A percentile compares a stretch with the other conserved stretches of the same genome.
These are phyloP conservation scores for Arabis alpina DNA, from an alignment of 345 rosid genomes.

Conservation along the genomic window DNA sequence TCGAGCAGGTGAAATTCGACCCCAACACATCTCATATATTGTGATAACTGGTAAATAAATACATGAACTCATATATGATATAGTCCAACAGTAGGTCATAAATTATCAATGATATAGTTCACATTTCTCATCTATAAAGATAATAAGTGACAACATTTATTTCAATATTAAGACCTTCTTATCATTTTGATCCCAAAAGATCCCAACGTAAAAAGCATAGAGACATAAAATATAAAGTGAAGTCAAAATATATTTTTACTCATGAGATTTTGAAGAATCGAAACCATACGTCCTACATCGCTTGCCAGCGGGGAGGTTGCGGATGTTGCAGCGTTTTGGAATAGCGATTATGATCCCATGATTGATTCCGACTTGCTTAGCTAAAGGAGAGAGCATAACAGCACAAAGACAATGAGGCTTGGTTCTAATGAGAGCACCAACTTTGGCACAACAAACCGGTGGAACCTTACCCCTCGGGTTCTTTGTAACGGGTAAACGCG, in stretches of 20 bases:
- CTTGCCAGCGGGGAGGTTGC: conserved; percentile 68
- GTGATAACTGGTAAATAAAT: not conserved
- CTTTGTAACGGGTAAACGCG: conserved; percentile 69
- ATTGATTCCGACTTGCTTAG: conserved; percentile 75
- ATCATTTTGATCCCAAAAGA: conserved; percentile 1
- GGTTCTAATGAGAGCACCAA: conserved; percentile 62
- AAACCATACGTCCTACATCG: conserved; percentile 80
- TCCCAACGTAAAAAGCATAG: conserved; percentile 7
- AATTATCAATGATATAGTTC: too few species aligned
- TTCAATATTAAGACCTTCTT: not conserved
- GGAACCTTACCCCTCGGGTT: conserved; percentile 58
- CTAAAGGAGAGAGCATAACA: conserved; percentile 73
- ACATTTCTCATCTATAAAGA: too few species aligned
- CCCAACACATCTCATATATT: conserved; percentile 11
- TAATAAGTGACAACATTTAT: conserved; percentile 37
- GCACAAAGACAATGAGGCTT: conserved; percentile 81
- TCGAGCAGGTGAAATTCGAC: too few species aligned
- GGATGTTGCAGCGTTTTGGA: conserved; percentile 84
- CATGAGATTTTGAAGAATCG: not conserved
- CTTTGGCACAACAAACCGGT: conserved; percentile 73
- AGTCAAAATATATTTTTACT: not conserved
- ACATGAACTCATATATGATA: not conserved
- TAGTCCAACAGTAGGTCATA: too few species aligned
- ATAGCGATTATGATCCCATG: conserved; percentile 70
- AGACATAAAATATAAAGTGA: not conserved